phyloP scores from a whole-genome alignment of 768 basidiomycete species.

The Dacryopinax spathularia region DNA sequence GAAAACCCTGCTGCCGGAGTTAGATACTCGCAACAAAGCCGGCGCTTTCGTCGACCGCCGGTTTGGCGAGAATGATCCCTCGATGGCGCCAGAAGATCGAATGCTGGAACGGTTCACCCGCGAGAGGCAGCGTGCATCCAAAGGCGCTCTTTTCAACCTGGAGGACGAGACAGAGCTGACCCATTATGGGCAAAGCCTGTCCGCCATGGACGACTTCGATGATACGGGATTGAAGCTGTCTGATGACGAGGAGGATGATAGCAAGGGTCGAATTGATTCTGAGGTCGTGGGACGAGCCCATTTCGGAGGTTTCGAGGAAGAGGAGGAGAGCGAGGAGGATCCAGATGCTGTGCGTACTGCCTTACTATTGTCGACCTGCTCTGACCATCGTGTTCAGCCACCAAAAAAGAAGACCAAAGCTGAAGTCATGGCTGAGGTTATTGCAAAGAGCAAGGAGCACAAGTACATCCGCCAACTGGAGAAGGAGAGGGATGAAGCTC shows the following conservation, averaged over 20 bases:
- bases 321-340: constrained; percentile 40
- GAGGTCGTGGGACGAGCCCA: constrained; percentile 54
- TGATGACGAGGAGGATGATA: constrained; percentile 41
- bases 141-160: constrained; percentile 69
- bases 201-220: constrained; percentile 74
- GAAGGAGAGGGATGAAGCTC: constrained; percentile 67
- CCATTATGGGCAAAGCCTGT: constrained; percentile 79
- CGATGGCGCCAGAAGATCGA: constrained; percentile 87
- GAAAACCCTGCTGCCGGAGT: constrained; percentile 78
- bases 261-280: constrained; percentile 49
- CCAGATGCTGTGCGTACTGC: constrained; percentile 32
- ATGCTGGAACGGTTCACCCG: constrained; percentile 93
- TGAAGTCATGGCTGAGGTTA: constrained; percentile 95
- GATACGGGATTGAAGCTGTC: constrained; percentile 46
- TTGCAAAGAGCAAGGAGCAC: constrained; percentile 91
- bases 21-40: constrained; percentile 60
- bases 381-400: constrained; percentile 34
- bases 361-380: constrained; percentile 2
- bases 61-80: constrained; percentile 89
- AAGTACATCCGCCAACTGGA: constrained; percentile 78
- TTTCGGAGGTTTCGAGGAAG: constrained; percentile 78
- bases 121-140: constrained; percentile 67
- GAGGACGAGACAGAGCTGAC: constrained; percentile 82
- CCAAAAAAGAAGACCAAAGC: constrained; percentile 80
- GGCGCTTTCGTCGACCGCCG: constrained; percentile 87